Evolutionary conservation across 306 rosid species (phyloP), one percentile per base, ranked within the genome.

Genomic region (Corylus heterophylla): DNA sequence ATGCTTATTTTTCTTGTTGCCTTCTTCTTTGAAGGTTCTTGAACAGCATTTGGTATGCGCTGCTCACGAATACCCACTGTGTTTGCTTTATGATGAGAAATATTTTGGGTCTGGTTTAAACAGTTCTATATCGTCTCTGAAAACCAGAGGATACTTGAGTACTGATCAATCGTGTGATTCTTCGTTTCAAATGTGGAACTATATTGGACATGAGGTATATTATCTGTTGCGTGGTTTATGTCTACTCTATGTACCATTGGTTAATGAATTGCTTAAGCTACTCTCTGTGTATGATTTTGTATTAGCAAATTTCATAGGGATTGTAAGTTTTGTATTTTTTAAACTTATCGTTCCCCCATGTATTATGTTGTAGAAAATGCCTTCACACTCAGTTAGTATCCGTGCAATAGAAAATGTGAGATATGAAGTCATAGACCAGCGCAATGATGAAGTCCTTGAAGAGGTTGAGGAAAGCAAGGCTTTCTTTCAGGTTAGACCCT

Each of bases 401-500:
- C 91, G 97, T 52, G 92, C 98, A 48, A 92, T 94, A 75, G 98
- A 94, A 80, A 78, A 86, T 52, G 82, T 87, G 76, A 91, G 88
- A 80, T 91, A 91, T 75, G 83, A 84, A 79, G 93, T 94, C 72
- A 78, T 88, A 77, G 95, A 92, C 82, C 83, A 87, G 82, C 79
- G 68, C 54, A 87, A 47, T 31, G 77, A 91, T 22, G 59, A 83
- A 84, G 85, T 92, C 82, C 94, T 94, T 83, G 97, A 94, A 88
- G 98, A 94, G 89, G 89, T 94, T 67, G 98, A 94, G 86, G 98
- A 94, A 87, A 92, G 97, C 95, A 92, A 74, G 86, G 97, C 92
- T 83, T 94, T 94, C 87, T 92, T 92, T 85, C 98, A 91, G 97
- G 98, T 94, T 54, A 61, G 52, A 31, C 64, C 39, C 63, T 35